phyloP scores from a whole-genome alignment of 108 stramenopile genomes.

The Aurantiochytrium sp. region DNA sequence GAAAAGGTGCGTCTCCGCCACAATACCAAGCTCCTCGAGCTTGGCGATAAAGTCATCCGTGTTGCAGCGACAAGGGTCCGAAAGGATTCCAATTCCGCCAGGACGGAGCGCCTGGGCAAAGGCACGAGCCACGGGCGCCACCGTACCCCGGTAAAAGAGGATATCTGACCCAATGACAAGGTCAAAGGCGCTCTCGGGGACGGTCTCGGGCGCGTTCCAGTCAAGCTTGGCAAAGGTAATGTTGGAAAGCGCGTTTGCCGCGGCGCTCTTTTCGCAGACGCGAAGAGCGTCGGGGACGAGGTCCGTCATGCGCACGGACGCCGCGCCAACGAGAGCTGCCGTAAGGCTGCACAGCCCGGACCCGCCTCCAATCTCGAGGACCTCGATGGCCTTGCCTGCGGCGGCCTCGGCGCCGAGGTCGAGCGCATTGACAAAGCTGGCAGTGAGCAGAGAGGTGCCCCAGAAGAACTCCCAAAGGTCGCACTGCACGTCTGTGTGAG shows the following conservation, averaged over 20 bases:
- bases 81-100: not conserved
- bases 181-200: not conserved
- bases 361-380: not conserved
- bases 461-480: constrained; percentile 1
- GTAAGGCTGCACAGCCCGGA: not conserved
- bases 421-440: not conserved
- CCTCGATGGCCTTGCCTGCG: not conserved
- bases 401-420: not conserved
- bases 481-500: not conserved
- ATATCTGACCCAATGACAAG: not conserved
- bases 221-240: not conserved
- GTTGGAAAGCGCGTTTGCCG: not conserved
- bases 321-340: not conserved
- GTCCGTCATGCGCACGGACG: not conserved
- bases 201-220: not conserved
- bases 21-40: not conserved
- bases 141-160: constrained; percentile 4
- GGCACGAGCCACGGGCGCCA: not conserved
- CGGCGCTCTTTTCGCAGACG: not conserved
- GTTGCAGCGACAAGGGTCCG: constrained; percentile 6
- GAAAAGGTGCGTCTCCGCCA: not conserved
- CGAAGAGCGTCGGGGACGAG: not conserved
- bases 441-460: not conserved
- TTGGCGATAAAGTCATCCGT: not conserved
- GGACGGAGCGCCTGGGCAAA: not conserved